These are phyloP conservation scores for Salpingoeca rosetta DNA, from an alignment of 78 protist species.

Conservation along the genomic window DNA sequence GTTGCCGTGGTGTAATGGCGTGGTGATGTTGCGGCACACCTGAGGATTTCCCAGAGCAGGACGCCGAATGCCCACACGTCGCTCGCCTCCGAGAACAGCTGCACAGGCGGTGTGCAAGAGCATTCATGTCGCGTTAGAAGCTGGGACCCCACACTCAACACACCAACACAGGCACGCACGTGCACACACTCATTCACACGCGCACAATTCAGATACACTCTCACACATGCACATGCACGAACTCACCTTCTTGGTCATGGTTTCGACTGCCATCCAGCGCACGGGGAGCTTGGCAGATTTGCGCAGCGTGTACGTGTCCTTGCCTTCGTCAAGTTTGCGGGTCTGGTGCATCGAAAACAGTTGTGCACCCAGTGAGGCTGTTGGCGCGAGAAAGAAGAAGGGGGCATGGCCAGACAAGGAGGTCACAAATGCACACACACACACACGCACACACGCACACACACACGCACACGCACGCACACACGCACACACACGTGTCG, in stretches of 20 bases:
- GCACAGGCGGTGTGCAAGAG: neutral
- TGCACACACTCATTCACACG: no score
- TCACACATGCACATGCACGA: neutral
- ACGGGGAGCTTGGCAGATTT: neutral
- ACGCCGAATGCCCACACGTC: neutral
- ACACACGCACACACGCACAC: no score
- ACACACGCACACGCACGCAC: no score
- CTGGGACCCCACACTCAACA: no score
- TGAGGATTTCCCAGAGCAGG: neutral
- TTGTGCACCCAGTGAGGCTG: neutral
- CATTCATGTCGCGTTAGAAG: neutral
- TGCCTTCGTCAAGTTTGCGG: neutral
- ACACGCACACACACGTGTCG: no score
- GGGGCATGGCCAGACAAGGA: neutral
- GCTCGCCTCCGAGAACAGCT: neutral
- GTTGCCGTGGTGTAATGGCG: no score
- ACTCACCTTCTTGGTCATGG: neutral
- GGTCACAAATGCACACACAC: neutral
- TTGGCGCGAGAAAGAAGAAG: neutral
- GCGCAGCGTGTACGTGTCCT: neutral
- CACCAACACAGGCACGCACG: no score
- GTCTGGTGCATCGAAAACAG: neutral
- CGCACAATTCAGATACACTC: neutral
- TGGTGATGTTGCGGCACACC: no score
- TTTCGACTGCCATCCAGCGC: neutral